These are phyloP conservation scores for Hirschioporus abietinus DNA, from an alignment of 768 basidiomycete genomes.

Conservation along the genomic window DNA sequence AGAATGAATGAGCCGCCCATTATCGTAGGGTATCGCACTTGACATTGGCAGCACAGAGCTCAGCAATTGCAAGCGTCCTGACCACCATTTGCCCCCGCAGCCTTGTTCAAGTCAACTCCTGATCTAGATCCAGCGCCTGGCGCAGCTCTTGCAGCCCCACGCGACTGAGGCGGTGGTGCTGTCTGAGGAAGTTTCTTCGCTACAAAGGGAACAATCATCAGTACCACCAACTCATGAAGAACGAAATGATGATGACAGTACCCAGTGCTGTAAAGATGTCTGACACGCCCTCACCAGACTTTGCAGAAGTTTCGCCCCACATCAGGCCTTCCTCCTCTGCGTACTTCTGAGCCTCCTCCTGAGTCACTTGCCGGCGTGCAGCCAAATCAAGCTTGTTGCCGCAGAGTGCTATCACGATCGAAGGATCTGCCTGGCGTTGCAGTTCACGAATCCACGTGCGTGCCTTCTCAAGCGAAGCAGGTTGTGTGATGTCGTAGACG, in stretches of 20 bases:
- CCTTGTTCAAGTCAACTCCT: conserved; percentile 81
- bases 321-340: conserved; percentile 88
- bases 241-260: conserved; percentile 29
- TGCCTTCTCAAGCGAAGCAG: conserved; percentile 90
- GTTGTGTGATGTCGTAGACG: conserved; percentile 93
- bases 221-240: conserved; percentile 3
- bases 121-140: conserved; percentile 40
- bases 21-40: conserved; percentile 7
- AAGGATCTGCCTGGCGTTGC: conserved; percentile 95
- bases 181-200: conserved; percentile 88
- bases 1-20: conserved; percentile 7
- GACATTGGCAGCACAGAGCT: conserved; percentile 11
- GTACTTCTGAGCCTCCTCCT: conserved; percentile 89
- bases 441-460: conserved; percentile 95
- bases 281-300: conserved; percentile 80
- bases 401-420: conserved; percentile 92
- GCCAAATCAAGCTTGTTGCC: conserved; percentile 93
- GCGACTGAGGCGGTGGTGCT: conserved; percentile 54
- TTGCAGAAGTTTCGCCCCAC: conserved; percentile 91
- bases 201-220: conserved; percentile 24
- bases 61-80: conserved; percentile 74
- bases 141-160: conserved; percentile 44
- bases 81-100: conserved; percentile 40
- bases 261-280: conserved; percentile 86
- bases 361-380: conserved; percentile 76